Evolutionary conservation across 2,329 filamentous ascomycete species (phyloP).

Genomic region (Fusarium sp.): DNA sequence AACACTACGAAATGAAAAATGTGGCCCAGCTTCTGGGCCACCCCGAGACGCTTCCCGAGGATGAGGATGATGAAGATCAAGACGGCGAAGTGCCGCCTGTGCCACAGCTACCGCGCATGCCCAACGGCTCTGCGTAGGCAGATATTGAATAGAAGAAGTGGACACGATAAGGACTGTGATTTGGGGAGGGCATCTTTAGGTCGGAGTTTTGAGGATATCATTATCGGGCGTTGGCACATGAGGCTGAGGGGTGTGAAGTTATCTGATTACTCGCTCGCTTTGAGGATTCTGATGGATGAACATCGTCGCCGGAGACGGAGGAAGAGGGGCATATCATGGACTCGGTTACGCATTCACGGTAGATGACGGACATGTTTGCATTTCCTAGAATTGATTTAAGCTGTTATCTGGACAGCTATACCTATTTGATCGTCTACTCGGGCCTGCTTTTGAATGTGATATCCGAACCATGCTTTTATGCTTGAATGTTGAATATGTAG

Average conservation of each 20-base stretch:
- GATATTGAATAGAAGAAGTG: constrained; percentile 7
- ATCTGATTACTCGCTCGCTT: constrained; percentile 36
- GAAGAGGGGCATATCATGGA: constrained; percentile 34
- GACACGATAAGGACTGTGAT: constrained; percentile 26
- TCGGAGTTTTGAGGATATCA: constrained; percentile 51
- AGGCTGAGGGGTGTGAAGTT: constrained; percentile 25
- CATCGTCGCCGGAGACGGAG: constrained; percentile 16
- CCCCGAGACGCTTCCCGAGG: constrained; percentile 75
- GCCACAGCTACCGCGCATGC: constrained; percentile 61
- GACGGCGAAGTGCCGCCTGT: constrained; percentile 60
- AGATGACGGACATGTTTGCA: constrained; percentile 36
- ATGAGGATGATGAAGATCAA: constrained; percentile 73
- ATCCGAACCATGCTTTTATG: not conserved
- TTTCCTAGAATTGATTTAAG: constrained; percentile 40
- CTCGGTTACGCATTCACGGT: constrained; percentile 25
- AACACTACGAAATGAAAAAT: constrained; percentile 98
- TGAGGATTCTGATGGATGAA: constrained; percentile 32
- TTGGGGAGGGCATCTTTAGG: constrained; percentile 31
- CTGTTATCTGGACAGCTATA: constrained; percentile 4
- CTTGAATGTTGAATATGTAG: not conserved
- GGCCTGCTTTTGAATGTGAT: not conserved
- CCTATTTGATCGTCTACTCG: not conserved
- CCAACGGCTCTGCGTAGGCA: constrained; percentile 56
- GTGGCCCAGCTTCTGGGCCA: constrained; percentile 90
- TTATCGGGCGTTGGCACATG: constrained; percentile 48